phyloP scores from a whole-genome alignment of 768 basidiomycete species.

The Tremella yokohamensis region DNA sequence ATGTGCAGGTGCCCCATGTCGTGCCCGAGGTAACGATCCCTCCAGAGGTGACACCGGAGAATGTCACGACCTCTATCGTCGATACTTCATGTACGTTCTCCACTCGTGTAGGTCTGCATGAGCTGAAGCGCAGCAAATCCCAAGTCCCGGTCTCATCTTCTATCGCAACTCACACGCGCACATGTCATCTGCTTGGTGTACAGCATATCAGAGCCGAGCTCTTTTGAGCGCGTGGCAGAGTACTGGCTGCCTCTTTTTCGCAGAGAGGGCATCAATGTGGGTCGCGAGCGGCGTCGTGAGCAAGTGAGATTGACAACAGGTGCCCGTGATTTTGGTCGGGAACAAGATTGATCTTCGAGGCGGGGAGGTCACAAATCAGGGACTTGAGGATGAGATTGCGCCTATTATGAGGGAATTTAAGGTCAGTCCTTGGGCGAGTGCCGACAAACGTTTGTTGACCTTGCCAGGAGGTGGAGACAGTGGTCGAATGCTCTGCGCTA shows the following conservation, averaged over 20 bases:
- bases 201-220: constrained; percentile 90
- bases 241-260: constrained; percentile 97
- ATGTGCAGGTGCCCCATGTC: constrained; percentile 77
- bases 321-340: constrained; percentile 93
- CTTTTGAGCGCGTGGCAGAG: constrained; percentile 95
- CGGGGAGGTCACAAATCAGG: constrained; percentile 89
- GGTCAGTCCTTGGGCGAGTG: constrained; percentile 53
- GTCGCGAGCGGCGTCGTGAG: constrained; percentile 27
- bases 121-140: constrained; percentile 62
- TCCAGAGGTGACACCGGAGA: constrained; percentile 93
- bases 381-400: constrained; percentile 86
- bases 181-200: constrained; percentile 99
- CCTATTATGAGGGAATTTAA: constrained; percentile 99
- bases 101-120: constrained; percentile 4
- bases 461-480: constrained; percentile 90
- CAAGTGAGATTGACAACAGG: constrained; percentile 54
- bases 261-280: constrained; percentile 88
- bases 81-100: constrained; percentile 80
- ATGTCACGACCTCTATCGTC: constrained; percentile 95
- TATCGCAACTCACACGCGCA: constrained; percentile 91
- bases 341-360: constrained; percentile 97
- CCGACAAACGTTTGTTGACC: constrained; percentile 6
- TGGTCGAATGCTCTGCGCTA: constrained; percentile 88
- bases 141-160: constrained; percentile 79
- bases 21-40: constrained; percentile 98